Conservation (phyloP, 2,329 filamentous ascomycete species). For the Sclerotinia glacialis region DNA sequence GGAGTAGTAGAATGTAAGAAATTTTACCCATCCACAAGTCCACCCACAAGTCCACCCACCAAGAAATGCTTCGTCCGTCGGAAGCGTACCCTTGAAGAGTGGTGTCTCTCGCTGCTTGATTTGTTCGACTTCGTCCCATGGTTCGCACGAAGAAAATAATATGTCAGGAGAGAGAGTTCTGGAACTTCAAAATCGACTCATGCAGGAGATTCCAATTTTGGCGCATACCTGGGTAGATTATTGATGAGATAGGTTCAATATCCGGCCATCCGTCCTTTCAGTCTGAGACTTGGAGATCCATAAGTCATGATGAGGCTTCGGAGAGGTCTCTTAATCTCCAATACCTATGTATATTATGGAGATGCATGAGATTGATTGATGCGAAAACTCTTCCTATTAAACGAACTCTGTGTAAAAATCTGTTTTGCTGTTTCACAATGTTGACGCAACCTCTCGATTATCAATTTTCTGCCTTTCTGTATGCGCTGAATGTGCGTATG, state of each 20-base stretch:
- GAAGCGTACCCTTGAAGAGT: slow-evolving; percentile 3
- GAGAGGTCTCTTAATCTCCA: slow-evolving; percentile 19
- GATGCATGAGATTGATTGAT: slow-evolving; percentile 7
- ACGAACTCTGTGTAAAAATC: not conserved
- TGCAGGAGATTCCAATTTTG: slow-evolving; percentile 39
- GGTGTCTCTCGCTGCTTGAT: slow-evolving; percentile 25
- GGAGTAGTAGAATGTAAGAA: slow-evolving; percentile 23
- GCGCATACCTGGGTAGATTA: slow-evolving; percentile 24
- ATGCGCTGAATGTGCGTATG: slow-evolving; percentile 23
- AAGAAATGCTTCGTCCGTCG: slow-evolving; percentile 10
- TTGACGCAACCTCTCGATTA: slow-evolving; percentile 11
- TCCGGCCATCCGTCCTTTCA: slow-evolving; percentile 23
- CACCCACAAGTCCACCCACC: not conserved
- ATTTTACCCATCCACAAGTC: slow-evolving; percentile 15
- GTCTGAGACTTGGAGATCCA: slow-evolving; percentile 18
- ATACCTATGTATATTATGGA: slow-evolving; percentile 16
- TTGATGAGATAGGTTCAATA: slow-evolving; percentile 32
- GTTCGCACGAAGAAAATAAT: slow-evolving; percentile 28
- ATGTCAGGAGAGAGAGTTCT: slow-evolving; percentile 25
- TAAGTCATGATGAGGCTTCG: slow-evolving; percentile 12
- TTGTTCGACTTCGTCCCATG: slow-evolving; percentile 25
- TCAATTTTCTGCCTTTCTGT: slow-evolving; percentile 16
- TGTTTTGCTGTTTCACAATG: slow-evolving; percentile 20
- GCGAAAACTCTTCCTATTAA: not conserved
- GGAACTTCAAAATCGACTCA: slow-evolving; percentile 32